Evolutionary conservation across 129 eudicot species (phyloP).

Genomic region (Tagetes patula): DNA sequence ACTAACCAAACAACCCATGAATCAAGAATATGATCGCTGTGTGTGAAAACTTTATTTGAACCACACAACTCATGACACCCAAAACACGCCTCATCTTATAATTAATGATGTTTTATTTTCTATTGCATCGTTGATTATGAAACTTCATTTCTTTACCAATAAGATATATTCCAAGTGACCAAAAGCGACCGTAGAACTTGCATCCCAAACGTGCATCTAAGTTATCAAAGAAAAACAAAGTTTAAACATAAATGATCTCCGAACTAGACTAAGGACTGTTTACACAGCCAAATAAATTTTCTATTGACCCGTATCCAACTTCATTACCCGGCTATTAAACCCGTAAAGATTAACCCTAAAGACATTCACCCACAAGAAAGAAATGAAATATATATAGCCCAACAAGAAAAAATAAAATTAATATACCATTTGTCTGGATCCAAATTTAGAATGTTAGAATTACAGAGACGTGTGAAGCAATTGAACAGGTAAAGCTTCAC

Average conservation of each 20-base stretch:
- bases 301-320: too few species aligned
- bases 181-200: background rate
- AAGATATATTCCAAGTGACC: background rate
- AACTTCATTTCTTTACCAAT: background rate
- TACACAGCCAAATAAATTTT: too few species aligned
- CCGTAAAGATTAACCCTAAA: too few species aligned
- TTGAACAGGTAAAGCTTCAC: slow-evolving; percentile 36
- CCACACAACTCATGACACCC: background rate
- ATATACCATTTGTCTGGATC: slow-evolving; percentile 33
- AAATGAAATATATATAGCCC: slow-evolving; percentile 3
- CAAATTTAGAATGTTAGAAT: slow-evolving; percentile 33
- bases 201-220: background rate
- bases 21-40: background rate
- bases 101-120: background rate
- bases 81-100: background rate
- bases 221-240: background rate
- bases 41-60: background rate
- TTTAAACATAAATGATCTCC: too few species aligned
- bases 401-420: slow-evolving; percentile 24
- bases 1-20: background rate
- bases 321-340: too few species aligned
- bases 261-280: too few species aligned
- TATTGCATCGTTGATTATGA: background rate
- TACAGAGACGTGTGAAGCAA: slow-evolving; percentile 29
- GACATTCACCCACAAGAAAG: background rate